phyloP scores from a whole-genome alignment of 2,329 filamentous ascomycete species.

The Trichophyton simii region DNA sequence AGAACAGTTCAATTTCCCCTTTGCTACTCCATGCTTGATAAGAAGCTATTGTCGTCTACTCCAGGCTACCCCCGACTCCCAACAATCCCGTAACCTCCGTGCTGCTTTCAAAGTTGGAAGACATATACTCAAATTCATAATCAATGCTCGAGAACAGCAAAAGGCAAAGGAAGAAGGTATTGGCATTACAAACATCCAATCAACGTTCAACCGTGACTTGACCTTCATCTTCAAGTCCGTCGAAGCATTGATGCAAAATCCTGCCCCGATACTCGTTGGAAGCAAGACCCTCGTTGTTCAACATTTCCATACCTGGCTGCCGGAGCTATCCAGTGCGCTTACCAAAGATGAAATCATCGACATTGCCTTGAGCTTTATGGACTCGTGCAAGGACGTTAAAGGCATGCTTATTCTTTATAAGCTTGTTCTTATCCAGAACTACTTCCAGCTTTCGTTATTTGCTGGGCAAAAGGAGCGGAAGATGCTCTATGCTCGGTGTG shows the following conservation, averaged over 20 bases:
- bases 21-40: conserved; percentile 77
- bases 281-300: conserved; percentile 92
- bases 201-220: conserved; percentile 70
- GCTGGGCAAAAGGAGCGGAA: conserved; percentile 61
- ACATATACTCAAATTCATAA: conserved; percentile 88
- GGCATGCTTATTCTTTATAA: conserved; percentile 89
- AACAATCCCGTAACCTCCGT: conserved; percentile 70
- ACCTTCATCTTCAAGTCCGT: conserved; percentile 80
- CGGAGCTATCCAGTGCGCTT: conserved; percentile 67
- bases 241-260: conserved; percentile 78
- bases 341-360: conserved; percentile 75
- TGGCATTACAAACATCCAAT: conserved; percentile 59
- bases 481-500: conserved; percentile 65
- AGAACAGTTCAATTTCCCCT: conserved; percentile 80
- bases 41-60: conserved; percentile 75
- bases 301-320: conserved; percentile 95
- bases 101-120: conserved; percentile 90
- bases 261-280: conserved; percentile 72
- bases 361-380: conserved; percentile 85
- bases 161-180: conserved; percentile 78
- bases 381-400: conserved; percentile 74
- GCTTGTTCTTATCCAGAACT: conserved; percentile 82
- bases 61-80: conserved; percentile 67
- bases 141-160: conserved; percentile 75
- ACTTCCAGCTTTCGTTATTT: conserved; percentile 72